Evolutionary conservation across 768 basidiomycete genomes (phyloP).

Genomic region (Tubosaeta brunneosetosa): DNA sequence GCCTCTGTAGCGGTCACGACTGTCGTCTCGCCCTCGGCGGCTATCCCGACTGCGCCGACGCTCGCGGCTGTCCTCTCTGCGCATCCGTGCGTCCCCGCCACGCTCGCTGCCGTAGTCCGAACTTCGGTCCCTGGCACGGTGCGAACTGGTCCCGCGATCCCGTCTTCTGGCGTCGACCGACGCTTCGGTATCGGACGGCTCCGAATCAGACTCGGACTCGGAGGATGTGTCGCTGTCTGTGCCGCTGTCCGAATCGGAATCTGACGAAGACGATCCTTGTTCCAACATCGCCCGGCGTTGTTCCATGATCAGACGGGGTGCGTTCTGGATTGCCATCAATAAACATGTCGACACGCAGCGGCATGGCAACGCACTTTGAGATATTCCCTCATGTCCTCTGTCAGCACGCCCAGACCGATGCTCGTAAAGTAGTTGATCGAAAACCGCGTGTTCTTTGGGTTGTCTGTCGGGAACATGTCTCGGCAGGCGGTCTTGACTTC

Average conservation of each 20-base stretch:
- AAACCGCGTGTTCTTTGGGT: slow-evolving; percentile 94
- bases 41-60: neutral
- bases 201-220: slow-evolving; percentile 39
- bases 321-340: slow-evolving; percentile 53
- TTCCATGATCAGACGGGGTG: slow-evolving; percentile 89
- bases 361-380: slow-evolving; percentile 61
- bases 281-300: slow-evolving; percentile 86
- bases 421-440: slow-evolving; percentile 98
- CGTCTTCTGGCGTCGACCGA: slow-evolving; percentile 32
- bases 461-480: slow-evolving; percentile 93
- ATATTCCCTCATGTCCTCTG: slow-evolving; percentile 96
- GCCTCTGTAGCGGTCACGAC: slow-evolving; percentile 10
- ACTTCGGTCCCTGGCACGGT: slow-evolving; percentile 22
- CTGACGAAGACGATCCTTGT: slow-evolving; percentile 50
- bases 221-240: slow-evolving; percentile 32
- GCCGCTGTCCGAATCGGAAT: slow-evolving; percentile 31
- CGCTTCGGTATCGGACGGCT: slow-evolving; percentile 33
- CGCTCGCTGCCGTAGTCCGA: slow-evolving; percentile 20
- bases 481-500: slow-evolving; percentile 68
- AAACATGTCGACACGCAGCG: neutral
- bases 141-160: slow-evolving; percentile 30
- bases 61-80: neutral
- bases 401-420: slow-evolving; percentile 83
- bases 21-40: neutral
- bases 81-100: neutral